phyloP scores from a whole-genome alignment of 371 early-diverging fungal species.

The Scutellospora calospora region DNA sequence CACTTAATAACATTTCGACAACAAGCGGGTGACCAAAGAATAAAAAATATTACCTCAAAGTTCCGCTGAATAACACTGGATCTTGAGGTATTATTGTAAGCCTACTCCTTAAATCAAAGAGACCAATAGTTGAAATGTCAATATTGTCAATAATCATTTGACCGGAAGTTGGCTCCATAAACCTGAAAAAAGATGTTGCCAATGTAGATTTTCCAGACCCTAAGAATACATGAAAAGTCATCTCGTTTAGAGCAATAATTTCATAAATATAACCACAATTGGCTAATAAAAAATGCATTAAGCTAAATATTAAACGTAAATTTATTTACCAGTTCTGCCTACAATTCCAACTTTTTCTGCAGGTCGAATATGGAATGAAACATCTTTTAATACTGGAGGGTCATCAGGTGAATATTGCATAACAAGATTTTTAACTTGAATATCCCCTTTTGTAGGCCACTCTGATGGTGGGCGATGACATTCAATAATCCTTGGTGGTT shows the following conservation, averaged over 20 bases:
- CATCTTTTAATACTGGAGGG: constrained; percentile 65
- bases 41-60: constrained; percentile 49
- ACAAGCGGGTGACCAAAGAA: neutral
- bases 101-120: constrained; percentile 68
- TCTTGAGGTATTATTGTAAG: constrained; percentile 82
- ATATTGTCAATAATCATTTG: constrained; percentile 72
- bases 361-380: constrained; percentile 61
- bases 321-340: constrained; percentile 57
- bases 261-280: no score
- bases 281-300: no score
- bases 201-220: constrained; percentile 79
- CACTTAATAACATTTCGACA: neutral
- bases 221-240: constrained; percentile 1
- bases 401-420: constrained; percentile 69
- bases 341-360: constrained; percentile 72
- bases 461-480: constrained; percentile 59
- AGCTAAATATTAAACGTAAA: neutral
- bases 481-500: constrained; percentile 63
- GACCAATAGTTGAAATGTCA: constrained; percentile 69
- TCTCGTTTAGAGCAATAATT: neutral
- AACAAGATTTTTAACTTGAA: constrained; percentile 65
- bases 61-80: constrained; percentile 71
- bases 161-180: constrained; percentile 72
- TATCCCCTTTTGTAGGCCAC: constrained; percentile 73
- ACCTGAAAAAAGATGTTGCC: constrained; percentile 72